Evolutionary conservation across 768 basidiomycete genomes (phyloP), one percentile per base, ranked within the genome.

Genomic region (Tylopilus vinaceipallidus): DNA sequence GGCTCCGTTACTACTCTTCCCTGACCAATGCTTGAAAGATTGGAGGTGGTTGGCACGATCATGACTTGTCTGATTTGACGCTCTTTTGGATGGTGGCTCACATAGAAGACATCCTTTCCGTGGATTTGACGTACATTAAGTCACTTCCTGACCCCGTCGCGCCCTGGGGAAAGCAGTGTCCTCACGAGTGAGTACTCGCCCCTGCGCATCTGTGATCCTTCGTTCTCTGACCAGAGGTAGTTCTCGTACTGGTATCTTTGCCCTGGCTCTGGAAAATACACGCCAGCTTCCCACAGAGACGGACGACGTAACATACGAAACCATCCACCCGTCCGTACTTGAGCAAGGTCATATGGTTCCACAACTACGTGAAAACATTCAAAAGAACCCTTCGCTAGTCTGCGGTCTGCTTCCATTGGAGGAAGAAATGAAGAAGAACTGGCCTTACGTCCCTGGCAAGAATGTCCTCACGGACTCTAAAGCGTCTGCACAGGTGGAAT

Each of bases 71-170:
- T 0, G 84, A 87, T 58, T 37, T 88, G 22, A 75, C 81, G 13
- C 68, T 89, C 42, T 65, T 68, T 36, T 85, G 83, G 84, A 84
- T 86, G 81, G 74, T 73, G 45, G 77, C 82, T 4, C 77, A 85
- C 52, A 66, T 88, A 26, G 72, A 68, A 30, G 71, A 77, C 39
- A 75, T 81, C 13, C 63, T 88, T 27, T 78, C 78, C 3, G 59
- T 88, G 45, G 82, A 89, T 58, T 55, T 72, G 27, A 54, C 67
- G 10, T 87, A 89, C 53, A 52, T 86, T 8, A 60, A 60, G 34
- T 70, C 73, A 12, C 72, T 83, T 16, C 69, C 75, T 2, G 64
- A 75, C 10, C 84, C 86, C 2, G 74, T 72, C 4, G 74, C 73
- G 3, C 71, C 73, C 12, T 88, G 84, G 84, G 86, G 86, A 11